Percentiles rank a stretch among this genome's conserved stretches.
These are phyloP conservation scores for Collybia mongolica DNA, from an alignment of 768 basidiomycete species.

Conservation along the genomic window DNA sequence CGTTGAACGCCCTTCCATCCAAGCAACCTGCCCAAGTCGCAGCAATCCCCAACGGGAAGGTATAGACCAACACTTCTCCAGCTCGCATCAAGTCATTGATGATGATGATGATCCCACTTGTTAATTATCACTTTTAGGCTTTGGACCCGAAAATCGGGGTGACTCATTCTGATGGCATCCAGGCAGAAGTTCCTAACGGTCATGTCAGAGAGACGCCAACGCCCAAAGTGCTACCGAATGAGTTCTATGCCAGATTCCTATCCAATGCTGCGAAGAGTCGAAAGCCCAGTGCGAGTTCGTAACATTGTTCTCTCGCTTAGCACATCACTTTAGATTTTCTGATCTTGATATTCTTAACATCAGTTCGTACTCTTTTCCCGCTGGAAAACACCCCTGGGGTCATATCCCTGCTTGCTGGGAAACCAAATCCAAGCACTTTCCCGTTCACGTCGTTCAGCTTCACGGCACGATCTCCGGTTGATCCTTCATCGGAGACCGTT, in stretches of 20 bases:
- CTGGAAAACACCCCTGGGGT: conserved; percentile 77
- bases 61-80: neutral
- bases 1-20: conserved; percentile 2
- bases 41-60: conserved; percentile 9
- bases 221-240: conserved; percentile 42
- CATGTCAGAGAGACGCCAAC: neutral
- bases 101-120: neutral
- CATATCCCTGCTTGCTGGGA: conserved; percentile 85
- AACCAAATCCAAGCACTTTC: conserved; percentile 89
- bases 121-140: neutral
- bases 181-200: neutral
- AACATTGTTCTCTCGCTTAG: neutral
- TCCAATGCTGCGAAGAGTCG: conserved; percentile 61
- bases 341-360: conserved; percentile 1
- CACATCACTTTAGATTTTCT: neutral
- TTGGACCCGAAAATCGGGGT: neutral
- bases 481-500: conserved; percentile 41
- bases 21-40: neutral
- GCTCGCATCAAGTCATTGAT: neutral
- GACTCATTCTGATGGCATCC: conserved; percentile 5
- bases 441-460: conserved; percentile 84
- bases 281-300: conserved; percentile 63
- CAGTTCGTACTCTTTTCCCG: conserved; percentile 71
- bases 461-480: conserved; percentile 49
- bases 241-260: conserved; percentile 58